These are phyloP conservation scores for Kwoniella sp. DNA, from an alignment of 768 basidiomycete genomes.

Conservation along the genomic window DNA sequence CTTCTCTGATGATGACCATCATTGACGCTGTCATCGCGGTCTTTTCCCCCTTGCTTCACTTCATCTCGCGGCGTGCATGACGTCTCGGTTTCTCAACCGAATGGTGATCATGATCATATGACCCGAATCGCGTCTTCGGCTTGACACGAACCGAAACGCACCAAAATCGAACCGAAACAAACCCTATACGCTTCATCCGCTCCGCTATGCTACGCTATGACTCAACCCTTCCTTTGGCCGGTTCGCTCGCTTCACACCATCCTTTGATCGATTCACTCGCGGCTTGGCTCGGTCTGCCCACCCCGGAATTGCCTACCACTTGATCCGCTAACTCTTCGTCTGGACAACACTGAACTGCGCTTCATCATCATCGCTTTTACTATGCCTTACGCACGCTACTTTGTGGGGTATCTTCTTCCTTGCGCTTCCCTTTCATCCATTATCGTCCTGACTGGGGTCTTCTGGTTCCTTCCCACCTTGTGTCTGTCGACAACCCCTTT, in stretches of 20 bases:
- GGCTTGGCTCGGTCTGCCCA: not conserved
- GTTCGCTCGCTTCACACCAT: not conserved
- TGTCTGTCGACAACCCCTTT: not conserved
- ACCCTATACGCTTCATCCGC: not conserved
- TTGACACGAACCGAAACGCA: not conserved
- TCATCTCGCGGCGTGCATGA: not conserved
- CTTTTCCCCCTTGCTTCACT: not conserved
- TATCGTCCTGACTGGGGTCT: not conserved
- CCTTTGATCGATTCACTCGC: not conserved
- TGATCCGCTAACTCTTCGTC: not conserved
- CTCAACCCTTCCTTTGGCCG: conserved; percentile 11
- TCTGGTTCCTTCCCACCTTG: not conserved
- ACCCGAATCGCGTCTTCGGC: not conserved
- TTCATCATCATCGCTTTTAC: too few species aligned
- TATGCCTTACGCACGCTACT: too few species aligned
- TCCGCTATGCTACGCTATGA: conserved; percentile 5
- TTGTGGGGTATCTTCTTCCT: not conserved
- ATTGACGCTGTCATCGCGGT: not conserved
- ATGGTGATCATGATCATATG: not conserved
- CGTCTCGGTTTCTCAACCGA: too few species aligned
- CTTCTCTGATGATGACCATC: too few species aligned
- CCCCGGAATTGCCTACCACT: not conserved
- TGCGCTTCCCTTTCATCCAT: not conserved
- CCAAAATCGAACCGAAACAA: not conserved
- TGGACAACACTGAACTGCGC: not conserved